These are phyloP conservation scores for Trichosphaerium sp. DNA, from an alignment of 78 protist genomes.

Conservation along the genomic window DNA sequence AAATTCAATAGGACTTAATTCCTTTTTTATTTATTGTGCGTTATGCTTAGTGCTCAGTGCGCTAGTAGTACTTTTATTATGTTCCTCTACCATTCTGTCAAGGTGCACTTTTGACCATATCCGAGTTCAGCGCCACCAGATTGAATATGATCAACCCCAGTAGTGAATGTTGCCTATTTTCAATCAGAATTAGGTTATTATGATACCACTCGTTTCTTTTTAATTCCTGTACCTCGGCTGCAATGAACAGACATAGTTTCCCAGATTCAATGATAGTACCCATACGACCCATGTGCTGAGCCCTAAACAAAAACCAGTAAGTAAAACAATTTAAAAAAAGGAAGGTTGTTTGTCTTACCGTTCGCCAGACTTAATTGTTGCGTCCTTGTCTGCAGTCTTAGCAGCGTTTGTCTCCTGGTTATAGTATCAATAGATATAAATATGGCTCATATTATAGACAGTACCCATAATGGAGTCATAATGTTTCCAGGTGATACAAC, in stretches of 20 bases:
- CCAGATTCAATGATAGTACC: conserved; percentile 4
- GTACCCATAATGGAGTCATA: not conserved
- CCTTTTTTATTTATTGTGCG: too few species aligned
- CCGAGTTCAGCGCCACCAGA: conserved; percentile 16
- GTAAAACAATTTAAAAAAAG: not conserved
- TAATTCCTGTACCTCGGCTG: too few species aligned
- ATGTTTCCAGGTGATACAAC: not conserved
- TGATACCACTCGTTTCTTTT: too few species aligned
- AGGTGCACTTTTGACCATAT: conserved; percentile 9
- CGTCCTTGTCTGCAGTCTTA: not conserved
- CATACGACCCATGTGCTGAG: not conserved
- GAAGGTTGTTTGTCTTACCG: not conserved
- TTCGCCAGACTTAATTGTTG: not conserved
- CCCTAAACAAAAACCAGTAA: not conserved
- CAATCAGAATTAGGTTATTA: too few species aligned
- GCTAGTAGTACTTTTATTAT: too few species aligned
- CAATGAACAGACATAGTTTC: conserved; percentile 10
- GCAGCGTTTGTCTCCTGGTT: not conserved
- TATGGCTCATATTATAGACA: not conserved
- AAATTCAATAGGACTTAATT: too few species aligned
- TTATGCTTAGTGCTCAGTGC: too few species aligned
- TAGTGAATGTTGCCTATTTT: conserved; percentile 8
- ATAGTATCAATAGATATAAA: not conserved
- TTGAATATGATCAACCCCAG: conserved; percentile 14
- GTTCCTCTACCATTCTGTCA: too few species aligned